These are phyloP conservation scores for Sungouiozyma intestinalis DNA, from an alignment of 805 yeast species.

Conservation along the genomic window DNA sequence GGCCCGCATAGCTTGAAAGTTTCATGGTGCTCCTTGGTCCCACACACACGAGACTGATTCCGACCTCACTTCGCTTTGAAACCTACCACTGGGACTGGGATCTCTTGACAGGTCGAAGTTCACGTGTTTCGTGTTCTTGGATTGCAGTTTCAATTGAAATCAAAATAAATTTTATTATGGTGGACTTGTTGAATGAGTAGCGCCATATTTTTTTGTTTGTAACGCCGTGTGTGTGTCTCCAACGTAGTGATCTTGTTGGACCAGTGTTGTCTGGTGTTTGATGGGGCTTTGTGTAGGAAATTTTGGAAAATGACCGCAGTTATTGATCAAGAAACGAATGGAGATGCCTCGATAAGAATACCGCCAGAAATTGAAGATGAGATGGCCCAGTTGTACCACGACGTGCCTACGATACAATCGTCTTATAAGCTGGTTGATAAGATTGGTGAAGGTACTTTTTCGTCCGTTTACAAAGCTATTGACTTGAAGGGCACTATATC, in stretches of 20 bases:
- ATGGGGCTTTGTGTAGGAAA: too few species aligned
- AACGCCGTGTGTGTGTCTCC: too few species aligned
- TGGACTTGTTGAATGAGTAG: not conserved
- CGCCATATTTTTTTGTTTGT: too few species aligned
- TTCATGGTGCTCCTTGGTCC: too few species aligned
- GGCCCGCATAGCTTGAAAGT: not conserved
- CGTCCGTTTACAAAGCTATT: slow-evolving; percentile 56
- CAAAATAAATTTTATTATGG: not conserved
- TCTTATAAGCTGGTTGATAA: slow-evolving; percentile 35
- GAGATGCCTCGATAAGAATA: slow-evolving; percentile 22
- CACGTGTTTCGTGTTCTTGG: not conserved
- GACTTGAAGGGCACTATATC: slow-evolving; percentile 29
- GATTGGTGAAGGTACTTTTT: slow-evolving; percentile 79
- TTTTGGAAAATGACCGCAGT: not conserved
- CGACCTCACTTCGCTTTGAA: too few species aligned
- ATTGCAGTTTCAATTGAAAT: not conserved
- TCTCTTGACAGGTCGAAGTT: too few species aligned
- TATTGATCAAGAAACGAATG: not conserved
- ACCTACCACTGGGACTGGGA: too few species aligned
- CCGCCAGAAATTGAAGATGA: slow-evolving; percentile 47
- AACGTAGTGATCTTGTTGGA: too few species aligned
- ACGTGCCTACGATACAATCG: slow-evolving; percentile 41
- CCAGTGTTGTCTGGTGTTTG: too few species aligned
- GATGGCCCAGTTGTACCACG: slow-evolving; percentile 41
- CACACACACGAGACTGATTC: too few species aligned